phyloP scores from a whole-genome alignment of 169 alveolate species.

The Eimeria praecox region DNA sequence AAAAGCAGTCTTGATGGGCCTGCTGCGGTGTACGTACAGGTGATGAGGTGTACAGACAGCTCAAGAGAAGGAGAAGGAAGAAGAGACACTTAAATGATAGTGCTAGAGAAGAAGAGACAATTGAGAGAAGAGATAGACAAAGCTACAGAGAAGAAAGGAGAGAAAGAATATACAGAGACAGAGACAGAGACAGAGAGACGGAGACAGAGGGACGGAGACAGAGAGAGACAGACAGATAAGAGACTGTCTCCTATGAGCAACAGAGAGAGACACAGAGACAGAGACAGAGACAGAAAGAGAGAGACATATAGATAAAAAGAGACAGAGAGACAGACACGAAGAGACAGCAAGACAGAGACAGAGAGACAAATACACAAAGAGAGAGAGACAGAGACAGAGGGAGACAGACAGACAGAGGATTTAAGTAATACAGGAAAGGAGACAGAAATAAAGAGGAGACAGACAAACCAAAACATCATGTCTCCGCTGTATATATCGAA shows the following conservation, averaged over 20 bases:
- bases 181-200: background rate
- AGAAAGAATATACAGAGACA: background rate
- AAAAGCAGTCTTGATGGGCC: too few species aligned
- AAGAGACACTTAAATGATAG: too few species aligned
- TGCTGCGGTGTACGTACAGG: too few species aligned
- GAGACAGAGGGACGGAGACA: background rate
- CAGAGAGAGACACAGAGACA: background rate
- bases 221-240: background rate
- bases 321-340: too few species aligned
- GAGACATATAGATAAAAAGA: too few species aligned
- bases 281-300: background rate
- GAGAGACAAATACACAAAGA: too few species aligned
- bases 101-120: background rate
- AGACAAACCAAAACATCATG: background rate
- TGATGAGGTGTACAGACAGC: too few species aligned
- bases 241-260: too few species aligned
- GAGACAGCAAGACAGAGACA: too few species aligned
- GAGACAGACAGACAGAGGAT: too few species aligned
- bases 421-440: background rate
- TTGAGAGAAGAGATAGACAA: background rate
- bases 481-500: background rate
- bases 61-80: too few species aligned
- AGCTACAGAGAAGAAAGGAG: background rate
- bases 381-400: too few species aligned
- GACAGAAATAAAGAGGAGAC: background rate